Conservation (phyloP, 371 early-diverging fungal species). For the Mucor plumbeus region DNA sequence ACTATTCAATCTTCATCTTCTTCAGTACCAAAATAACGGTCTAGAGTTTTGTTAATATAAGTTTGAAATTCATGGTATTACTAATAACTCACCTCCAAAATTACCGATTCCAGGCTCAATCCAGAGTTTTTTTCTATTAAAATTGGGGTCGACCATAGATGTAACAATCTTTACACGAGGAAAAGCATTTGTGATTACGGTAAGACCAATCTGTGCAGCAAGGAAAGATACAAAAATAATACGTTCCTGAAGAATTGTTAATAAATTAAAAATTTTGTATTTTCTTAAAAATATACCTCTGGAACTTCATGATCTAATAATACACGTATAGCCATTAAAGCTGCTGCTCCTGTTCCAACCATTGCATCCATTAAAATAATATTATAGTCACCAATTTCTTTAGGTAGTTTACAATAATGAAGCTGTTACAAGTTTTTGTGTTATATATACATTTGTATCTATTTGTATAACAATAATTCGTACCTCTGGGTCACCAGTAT, state of each 20-base stretch:
- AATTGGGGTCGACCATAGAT: constrained; percentile 72
- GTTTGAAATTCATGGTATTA: neutral
- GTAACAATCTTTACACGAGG: constrained; percentile 83
- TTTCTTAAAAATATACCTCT: constrained; percentile 35
- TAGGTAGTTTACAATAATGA: constrained; percentile 80
- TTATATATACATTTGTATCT: neutral
- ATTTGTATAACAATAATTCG: neutral
- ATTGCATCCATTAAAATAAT: constrained; percentile 82
- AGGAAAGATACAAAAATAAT: constrained; percentile 85
- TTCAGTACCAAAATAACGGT: constrained; percentile 60
- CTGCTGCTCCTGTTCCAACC: constrained; percentile 88
- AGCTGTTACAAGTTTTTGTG: constrained; percentile 40
- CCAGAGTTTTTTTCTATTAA: constrained; percentile 66
- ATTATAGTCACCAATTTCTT: constrained; percentile 59
- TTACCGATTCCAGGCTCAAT: constrained; percentile 90
- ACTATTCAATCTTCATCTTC: constrained; percentile 31
- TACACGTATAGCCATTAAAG: constrained; percentile 92
- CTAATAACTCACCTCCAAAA: constrained; percentile 67
- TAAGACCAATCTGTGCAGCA: constrained; percentile 76
- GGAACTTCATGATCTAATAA: constrained; percentile 87
- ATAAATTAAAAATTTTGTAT: neutral
- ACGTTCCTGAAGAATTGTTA: constrained; percentile 49
- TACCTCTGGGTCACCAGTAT: constrained; percentile 81
- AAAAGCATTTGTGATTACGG: constrained; percentile 81
- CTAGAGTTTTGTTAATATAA: constrained; percentile 17